phyloP scores from a whole-genome alignment of 2,329 filamentous ascomycete species.

The Pseudogymnoascus sp. region DNA sequence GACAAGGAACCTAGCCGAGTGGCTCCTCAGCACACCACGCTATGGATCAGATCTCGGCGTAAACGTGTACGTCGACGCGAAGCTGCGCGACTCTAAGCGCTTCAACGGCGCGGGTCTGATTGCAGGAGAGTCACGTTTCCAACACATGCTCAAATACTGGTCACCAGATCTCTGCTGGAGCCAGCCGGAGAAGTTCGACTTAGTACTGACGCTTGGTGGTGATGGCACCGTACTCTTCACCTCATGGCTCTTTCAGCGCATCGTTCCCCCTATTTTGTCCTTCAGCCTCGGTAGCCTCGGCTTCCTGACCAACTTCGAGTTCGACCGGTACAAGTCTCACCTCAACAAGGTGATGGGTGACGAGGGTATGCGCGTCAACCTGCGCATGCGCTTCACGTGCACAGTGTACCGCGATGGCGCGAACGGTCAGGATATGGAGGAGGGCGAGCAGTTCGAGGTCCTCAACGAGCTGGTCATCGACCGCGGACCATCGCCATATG shows the following conservation, averaged over 20 bases:
- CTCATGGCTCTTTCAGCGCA: conserved; percentile 84
- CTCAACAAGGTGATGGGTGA: conserved; percentile 88
- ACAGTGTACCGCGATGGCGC: conserved; percentile 77
- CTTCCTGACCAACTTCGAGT: conserved; percentile 86
- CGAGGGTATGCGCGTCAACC: conserved; percentile 90
- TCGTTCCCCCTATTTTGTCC: conserved; percentile 77
- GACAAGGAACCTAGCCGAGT: conserved; percentile 79
- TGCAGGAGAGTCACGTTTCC: conserved; percentile 66
- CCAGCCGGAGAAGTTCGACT: conserved; percentile 87
- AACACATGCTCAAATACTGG: conserved; percentile 88
- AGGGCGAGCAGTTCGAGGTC: conserved; percentile 94
- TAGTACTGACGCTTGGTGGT: conserved; percentile 81
- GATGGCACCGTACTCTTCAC: conserved; percentile 85
- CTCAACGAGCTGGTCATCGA: conserved; percentile 98
- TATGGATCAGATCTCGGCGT: conserved; percentile 88
- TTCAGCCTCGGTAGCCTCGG: conserved; percentile 79
- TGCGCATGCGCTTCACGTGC: conserved; percentile 98
- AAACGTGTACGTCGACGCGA: conserved; percentile 97
- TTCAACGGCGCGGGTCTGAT: conserved; percentile 72
- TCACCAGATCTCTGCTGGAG: conserved; percentile 93
- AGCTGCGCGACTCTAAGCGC: conserved; percentile 78
- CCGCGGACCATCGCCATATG: conserved; percentile 90
- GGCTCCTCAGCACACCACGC: conserved; percentile 80
- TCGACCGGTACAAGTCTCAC: conserved; percentile 78
- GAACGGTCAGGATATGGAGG: conserved; percentile 60